A percentile compares a stretch with the other conserved stretches of the same genome.
These are phyloP conservation scores for Diplodia sapinea DNA, from an alignment of 2,329 filamentous ascomycete species.

Conservation along the genomic window DNA sequence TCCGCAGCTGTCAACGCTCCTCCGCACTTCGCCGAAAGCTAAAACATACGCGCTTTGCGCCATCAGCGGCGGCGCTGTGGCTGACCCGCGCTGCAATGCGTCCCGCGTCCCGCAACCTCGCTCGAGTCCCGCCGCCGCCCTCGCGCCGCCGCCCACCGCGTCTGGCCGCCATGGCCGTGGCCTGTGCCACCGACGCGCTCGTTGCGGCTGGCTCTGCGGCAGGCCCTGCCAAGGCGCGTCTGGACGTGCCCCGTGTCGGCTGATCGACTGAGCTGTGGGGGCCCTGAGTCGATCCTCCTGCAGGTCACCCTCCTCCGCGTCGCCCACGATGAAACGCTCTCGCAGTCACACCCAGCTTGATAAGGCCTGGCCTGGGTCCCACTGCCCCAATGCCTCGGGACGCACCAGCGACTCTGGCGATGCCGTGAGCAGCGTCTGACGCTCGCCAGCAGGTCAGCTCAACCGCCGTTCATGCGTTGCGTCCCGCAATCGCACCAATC, in stretches of 20 bases:
- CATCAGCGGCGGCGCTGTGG: constrained; percentile 4
- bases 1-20: constrained; percentile 27
- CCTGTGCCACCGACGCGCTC: too few relatives aligned
- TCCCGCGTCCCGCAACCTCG: too few relatives aligned
- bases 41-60: constrained; percentile 24
- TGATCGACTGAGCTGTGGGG: constrained; percentile 21
- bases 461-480: constrained; percentile 22
- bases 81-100: background rate
- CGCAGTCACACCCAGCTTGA: constrained; percentile 21
- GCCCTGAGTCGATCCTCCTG: constrained; percentile 8
- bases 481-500: constrained; percentile 19
- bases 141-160: background rate
- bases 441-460: constrained; percentile 11
- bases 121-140: too few relatives aligned
- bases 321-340: constrained; percentile 25
- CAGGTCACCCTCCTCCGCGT: too few relatives aligned
- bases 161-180: constrained; percentile 5
- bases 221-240: constrained; percentile 29
- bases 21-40: constrained; percentile 29
- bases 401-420: constrained; percentile 3
- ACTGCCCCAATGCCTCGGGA: constrained; percentile 15
- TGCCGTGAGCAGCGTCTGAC: constrained; percentile 21
- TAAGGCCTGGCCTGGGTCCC: constrained; percentile 20
- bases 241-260: constrained; percentile 11
- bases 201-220: background rate